These are phyloP conservation scores for Gracilariopsis chorda DNA, from an alignment of 23 red algal species.

Conservation along the genomic window DNA sequence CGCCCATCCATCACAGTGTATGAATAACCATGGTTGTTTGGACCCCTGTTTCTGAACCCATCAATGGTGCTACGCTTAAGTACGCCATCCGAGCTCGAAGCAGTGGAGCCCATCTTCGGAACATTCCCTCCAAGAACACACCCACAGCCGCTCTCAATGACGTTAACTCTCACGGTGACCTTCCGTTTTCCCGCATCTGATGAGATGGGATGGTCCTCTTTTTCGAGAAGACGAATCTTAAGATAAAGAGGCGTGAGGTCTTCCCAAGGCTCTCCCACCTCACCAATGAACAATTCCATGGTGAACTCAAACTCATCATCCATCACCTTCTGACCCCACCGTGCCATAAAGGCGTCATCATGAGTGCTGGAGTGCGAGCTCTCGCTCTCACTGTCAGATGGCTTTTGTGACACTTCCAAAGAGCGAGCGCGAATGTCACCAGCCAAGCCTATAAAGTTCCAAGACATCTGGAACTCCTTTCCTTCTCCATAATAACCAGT, in stretches of 20 bases:
- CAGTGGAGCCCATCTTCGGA: not conserved
- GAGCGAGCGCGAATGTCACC: not conserved
- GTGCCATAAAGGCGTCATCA: not conserved
- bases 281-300: conserved; percentile 1
- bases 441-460: not conserved
- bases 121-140: conserved; percentile 12
- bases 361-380: not conserved
- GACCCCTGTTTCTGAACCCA: not conserved
- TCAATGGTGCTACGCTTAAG: not conserved
- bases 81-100: not conserved
- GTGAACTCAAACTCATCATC: conserved; percentile 41
- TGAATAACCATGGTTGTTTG: not conserved
- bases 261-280: conserved; percentile 1
- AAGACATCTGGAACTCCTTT: conserved; percentile 25
- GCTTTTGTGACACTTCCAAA: not conserved
- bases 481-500: conserved; percentile 13
- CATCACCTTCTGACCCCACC: not conserved
- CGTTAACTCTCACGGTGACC: conserved; percentile 29
- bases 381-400: conserved; percentile 17
- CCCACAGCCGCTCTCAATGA: conserved; percentile 46
- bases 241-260: conserved; percentile 12
- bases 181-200: not conserved
- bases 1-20: conserved; percentile 26
- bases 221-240: conserved; percentile 39
- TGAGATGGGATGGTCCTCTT: not conserved